phyloP scores from a whole-genome alignment of 441 rosid species.

The Pelargonium cotyledonis region DNA sequence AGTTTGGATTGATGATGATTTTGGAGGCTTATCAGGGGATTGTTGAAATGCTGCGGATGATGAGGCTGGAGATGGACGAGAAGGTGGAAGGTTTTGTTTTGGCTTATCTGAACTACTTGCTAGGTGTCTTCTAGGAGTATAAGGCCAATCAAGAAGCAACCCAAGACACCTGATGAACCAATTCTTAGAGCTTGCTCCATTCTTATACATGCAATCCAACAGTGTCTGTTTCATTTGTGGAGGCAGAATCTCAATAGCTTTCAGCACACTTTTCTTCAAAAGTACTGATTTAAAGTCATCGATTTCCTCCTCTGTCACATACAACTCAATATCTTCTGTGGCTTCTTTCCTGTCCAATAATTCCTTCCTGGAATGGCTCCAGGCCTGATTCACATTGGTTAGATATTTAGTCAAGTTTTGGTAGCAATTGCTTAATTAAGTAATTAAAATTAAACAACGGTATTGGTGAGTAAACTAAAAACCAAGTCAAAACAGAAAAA shows the following conservation, averaged over 20 bases:
- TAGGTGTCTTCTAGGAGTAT: slow-evolving; percentile 30
- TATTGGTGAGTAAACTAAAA: background rate
- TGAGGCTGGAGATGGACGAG: background rate
- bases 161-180: slow-evolving; percentile 29
- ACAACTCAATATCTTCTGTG: slow-evolving; percentile 24
- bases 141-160: slow-evolving; percentile 19
- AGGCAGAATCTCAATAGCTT: slow-evolving; percentile 23
- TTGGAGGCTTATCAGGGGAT: slow-evolving; percentile 9
- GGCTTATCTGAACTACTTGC: slow-evolving; percentile 20
- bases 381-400: slow-evolving; percentile 48
- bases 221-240: slow-evolving; percentile 27
- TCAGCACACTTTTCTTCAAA: slow-evolving; percentile 17
- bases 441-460: background rate
- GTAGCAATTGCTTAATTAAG: background rate
- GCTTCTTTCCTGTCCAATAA: slow-evolving; percentile 25
- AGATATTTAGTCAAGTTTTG: slow-evolving; percentile 18
- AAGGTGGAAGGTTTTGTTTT: background rate
- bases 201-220: slow-evolving; percentile 33
- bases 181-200: slow-evolving; percentile 18
- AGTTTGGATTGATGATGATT: slow-evolving; percentile 11
- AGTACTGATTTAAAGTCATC: slow-evolving; percentile 22
- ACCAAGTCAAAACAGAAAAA: background rate
- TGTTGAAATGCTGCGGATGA: slow-evolving; percentile 9
- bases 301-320: slow-evolving; percentile 21
- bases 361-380: slow-evolving; percentile 44